These are phyloP conservation scores for Penicillium cosmopolitanum DNA, from an alignment of 495 filamentous ascomycete species.

Conservation along the genomic window DNA sequence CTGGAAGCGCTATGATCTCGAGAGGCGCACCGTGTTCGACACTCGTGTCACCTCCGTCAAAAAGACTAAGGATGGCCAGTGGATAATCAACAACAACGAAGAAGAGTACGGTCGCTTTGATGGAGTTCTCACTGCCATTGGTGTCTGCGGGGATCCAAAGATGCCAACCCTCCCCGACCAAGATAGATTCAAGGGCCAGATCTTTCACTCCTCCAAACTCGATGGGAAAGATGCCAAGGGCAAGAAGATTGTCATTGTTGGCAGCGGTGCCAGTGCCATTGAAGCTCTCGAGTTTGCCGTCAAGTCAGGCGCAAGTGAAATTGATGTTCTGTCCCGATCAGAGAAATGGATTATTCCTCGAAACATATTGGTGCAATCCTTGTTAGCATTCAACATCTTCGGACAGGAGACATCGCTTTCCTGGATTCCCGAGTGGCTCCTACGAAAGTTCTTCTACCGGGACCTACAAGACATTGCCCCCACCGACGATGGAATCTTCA, in stretches of 20 bases:
- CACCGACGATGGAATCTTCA: conserved; percentile 67
- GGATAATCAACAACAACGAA: conserved; percentile 82
- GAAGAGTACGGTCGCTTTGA: conserved; percentile 70
- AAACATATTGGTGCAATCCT: conserved; percentile 71
- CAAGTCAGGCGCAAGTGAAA: conserved; percentile 63
- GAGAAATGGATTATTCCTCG: conserved; percentile 92
- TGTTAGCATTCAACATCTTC: conserved; percentile 78
- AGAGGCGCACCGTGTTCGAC: conserved; percentile 71
- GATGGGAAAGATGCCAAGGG: conserved; percentile 70
- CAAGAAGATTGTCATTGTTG: conserved; percentile 76
- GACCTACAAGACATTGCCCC: conserved; percentile 81
- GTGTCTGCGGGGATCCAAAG: conserved; percentile 79
- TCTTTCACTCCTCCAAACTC: conserved; percentile 74
- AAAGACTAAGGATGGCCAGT: conserved; percentile 68
- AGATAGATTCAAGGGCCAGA: conserved; percentile 66
- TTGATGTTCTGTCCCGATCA: conserved; percentile 73
- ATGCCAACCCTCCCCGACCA: conserved; percentile 68
- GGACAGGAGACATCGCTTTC: conserved; percentile 74
- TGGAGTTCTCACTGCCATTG: conserved; percentile 75
- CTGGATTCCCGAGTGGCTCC: conserved; percentile 75
- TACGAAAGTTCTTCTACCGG: conserved; percentile 82
- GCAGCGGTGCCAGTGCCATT: conserved; percentile 80
- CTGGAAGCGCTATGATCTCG: conserved; percentile 76
- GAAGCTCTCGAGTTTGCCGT: conserved; percentile 84
- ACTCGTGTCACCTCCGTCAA: conserved; percentile 69